Percentiles rank a stretch among this genome's conserved stretches.
phyloP scores from a whole-genome alignment of 768 basidiomycete species.

The Kwoniella dejecticola region DNA sequence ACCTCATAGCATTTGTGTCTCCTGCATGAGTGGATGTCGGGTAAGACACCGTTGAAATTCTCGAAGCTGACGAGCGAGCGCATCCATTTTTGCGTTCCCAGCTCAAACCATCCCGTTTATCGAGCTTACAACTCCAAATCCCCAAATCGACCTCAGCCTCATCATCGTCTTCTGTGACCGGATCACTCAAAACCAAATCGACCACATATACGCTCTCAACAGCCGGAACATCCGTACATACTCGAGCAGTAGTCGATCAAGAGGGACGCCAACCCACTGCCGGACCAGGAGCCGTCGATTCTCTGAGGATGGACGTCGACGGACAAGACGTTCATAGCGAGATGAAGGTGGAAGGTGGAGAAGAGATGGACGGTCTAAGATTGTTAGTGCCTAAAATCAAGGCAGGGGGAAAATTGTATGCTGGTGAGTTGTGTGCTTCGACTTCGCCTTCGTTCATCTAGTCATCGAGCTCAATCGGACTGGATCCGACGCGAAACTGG shows the following conservation, averaged over 20 bases:
- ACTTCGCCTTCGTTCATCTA: too few species aligned
- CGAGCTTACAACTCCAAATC: conserved; percentile 22
- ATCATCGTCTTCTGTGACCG: conserved; percentile 6
- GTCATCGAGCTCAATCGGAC: too few species aligned
- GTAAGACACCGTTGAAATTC: not conserved
- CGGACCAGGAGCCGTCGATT: conserved; percentile 40
- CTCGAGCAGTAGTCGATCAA: conserved; percentile 18
- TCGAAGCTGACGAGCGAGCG: not conserved
- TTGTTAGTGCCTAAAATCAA: conserved; percentile 44
- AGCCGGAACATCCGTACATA: conserved; percentile 22
- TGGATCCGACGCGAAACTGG: too few species aligned
- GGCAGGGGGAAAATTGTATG: conserved; percentile 38
- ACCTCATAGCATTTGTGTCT: not conserved
- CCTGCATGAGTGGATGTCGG: too few species aligned
- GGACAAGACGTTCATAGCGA: conserved; percentile 17
- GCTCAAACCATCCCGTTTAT: conserved; percentile 51
- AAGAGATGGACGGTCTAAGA: conserved; percentile 53
- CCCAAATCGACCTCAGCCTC: not conserved
- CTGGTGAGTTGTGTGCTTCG: conserved; percentile 33
- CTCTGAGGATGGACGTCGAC: conserved; percentile 40
- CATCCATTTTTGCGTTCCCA: conserved; percentile 1
- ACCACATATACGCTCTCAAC: conserved; percentile 29
- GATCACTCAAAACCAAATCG: conserved; percentile 35
- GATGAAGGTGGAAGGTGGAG: conserved; percentile 45
- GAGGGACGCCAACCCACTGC: conserved; percentile 40